Conservation (phyloP, 495 filamentous ascomycete genomes). For the Tuber magnatum region DNA sequence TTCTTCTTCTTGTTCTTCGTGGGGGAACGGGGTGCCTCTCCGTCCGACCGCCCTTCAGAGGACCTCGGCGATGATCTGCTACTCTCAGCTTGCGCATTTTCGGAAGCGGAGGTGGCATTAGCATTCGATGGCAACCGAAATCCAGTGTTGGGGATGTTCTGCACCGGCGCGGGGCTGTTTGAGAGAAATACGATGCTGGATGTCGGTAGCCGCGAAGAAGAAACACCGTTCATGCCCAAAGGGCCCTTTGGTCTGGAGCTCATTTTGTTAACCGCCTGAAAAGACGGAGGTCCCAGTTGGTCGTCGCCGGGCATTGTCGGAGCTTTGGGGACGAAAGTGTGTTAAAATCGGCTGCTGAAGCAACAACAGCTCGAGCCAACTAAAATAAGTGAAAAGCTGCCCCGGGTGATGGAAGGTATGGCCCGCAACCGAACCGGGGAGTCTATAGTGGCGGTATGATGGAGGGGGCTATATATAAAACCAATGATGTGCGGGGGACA, state of each 20-base stretch:
- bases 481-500: neutral
- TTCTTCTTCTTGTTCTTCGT: conserved; percentile 58
- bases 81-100: conserved; percentile 18
- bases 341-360: neutral
- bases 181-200: neutral
- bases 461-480: conserved; percentile 1
- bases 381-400: neutral
- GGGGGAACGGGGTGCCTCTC: conserved; percentile 32
- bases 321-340: conserved; percentile 24
- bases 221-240: conserved; percentile 18
- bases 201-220: conserved; percentile 20
- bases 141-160: neutral
- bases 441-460: neutral
- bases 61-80: conserved; percentile 22
- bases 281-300: conserved; percentile 28
- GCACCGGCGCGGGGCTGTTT: conserved; percentile 13
- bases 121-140: conserved; percentile 26
- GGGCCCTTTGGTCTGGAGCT: conserved; percentile 19
- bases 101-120: conserved; percentile 23
- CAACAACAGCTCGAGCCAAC: neutral
- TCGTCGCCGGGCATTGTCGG: conserved; percentile 36
- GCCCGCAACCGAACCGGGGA: neutral
- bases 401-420: neutral
- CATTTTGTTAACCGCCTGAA: conserved; percentile 37
- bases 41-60: conserved; percentile 12